Conservation (phyloP, 495 filamentous ascomycete genomes). For the Neurospora intermedia region DNA sequence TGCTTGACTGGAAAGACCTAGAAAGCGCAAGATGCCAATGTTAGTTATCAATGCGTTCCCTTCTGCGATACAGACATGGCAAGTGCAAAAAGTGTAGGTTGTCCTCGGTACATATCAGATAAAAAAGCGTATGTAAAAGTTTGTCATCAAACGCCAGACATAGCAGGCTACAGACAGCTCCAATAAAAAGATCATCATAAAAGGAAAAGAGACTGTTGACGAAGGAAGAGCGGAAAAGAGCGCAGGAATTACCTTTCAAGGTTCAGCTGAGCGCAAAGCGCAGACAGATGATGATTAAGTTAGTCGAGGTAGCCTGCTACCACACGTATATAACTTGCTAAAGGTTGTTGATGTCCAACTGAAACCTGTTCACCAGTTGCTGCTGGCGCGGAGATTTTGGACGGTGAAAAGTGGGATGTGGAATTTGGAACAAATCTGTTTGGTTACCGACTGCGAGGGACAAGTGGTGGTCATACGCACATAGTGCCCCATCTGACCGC, state of each 20-base stretch:
- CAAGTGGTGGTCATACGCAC: background rate
- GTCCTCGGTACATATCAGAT: slow-evolving; percentile 24
- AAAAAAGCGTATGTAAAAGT: slow-evolving; percentile 42
- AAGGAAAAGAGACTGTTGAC: background rate
- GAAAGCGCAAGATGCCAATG: background rate
- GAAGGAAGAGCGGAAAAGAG: background rate
- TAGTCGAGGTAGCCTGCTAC: background rate
- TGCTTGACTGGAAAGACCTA: background rate
- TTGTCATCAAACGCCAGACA: slow-evolving; percentile 37
- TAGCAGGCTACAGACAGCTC: slow-evolving; percentile 82
- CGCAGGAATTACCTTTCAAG: background rate
- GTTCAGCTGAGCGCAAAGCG: background rate
- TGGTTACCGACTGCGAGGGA: background rate
- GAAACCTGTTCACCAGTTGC: background rate
- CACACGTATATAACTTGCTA: background rate
- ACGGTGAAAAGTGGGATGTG: background rate
- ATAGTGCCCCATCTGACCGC: background rate
- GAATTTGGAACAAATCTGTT: background rate
- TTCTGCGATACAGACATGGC: background rate
- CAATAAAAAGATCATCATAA: slow-evolving; percentile 64
- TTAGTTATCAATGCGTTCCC: background rate
- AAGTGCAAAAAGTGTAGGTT: background rate
- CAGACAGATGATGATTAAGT: background rate
- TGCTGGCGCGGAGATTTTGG: background rate
- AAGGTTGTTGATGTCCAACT: background rate